Base-by-base conservation (phyloP, 2,329 filamentous ascomycete species). In the Plenodomus biglobosus region DNA sequence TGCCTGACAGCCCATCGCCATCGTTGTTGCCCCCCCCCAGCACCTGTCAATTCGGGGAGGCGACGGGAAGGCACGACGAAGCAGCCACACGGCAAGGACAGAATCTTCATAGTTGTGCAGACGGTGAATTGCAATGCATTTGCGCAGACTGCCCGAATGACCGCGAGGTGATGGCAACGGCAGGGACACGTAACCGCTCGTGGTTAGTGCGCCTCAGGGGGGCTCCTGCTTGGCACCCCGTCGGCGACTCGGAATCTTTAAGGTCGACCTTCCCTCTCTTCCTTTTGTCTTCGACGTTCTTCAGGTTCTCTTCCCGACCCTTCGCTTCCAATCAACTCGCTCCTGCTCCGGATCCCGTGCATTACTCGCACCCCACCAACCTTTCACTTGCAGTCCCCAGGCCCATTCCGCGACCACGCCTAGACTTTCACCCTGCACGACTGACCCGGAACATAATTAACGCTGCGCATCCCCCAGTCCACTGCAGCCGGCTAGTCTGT, bases 301-400 rank as follows among this genome's bases (percentile, higher is more conserved):
- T 49, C 37, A 51, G 43, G 52, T 48, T 53, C 55, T 59, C 59
- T 59, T 61, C 60, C 55, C 60, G 60, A 62, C 59, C n/a, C 63
- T 61, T 20, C 18, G 62, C 62, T 59, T 63, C 65, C 65, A 65
- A 68, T 66, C 64, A 64, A 55, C 58, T 60, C 58, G 55, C 58
- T 56, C 56, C 61, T 59, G 54, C 64, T 63, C 65, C 63, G 58
- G 50, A 65, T 56, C 54, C 50, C 53, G 45, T 48, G 47, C 57
- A 59, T 56, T 61, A 59, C 57, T 61, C 61, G 55, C 60, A 48
- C 56, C 56, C 49, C 35, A 7, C 44, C 50, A 40, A 47, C 49
- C 30, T 44, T 50, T 51, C 44, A 50, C 40, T 18, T 39, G 16
- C 42, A 20, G n/a, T 34, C 8, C 18, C 37, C 51, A 38, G 41